Base-by-base conservation (phyloP, 169 alveolate genomes). In the Cryptosporidium sp. region DNA sequence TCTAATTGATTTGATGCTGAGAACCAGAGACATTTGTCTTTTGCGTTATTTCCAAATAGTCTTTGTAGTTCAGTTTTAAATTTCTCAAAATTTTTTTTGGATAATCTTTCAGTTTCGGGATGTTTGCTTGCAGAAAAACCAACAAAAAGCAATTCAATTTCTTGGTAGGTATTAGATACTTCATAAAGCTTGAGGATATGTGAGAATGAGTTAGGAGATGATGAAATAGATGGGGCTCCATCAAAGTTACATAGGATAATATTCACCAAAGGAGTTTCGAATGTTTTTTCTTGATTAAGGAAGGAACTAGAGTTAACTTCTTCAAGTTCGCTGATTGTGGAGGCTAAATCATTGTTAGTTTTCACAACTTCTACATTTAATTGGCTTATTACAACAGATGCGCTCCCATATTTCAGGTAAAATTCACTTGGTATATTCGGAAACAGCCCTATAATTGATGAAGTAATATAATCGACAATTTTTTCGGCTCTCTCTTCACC, bases 41-140 rank as follows among this genome's bases (percentile, higher is more conserved):
- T 80, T 6, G 67, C 65, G 16, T 10, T 42, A 26, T 65, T 39
- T 10, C 89, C 89, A 42, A 61, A 80, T 29, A 80, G 75, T 60
- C 80, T 80, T 61, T 65, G 67, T 9, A 80, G 33, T 42, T 80
- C 89, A n/a, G 45, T 33, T 48, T 35, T 80, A 4, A 60, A 60
- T 44, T 80, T 80, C 52, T 80, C 89, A 18, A 80, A 80, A 42
- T 62, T 60, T 65, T 80, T 80, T 48, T 80, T 80, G 14, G 89
- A 80, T 6, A 45, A 45, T 45, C 42, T 80, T 65, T 80, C 89
- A 45, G 37, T 62, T 44, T 80, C 89, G n/a, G 31, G 69, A 44
- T 61, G 14, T 44, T 51, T 80, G 26, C 69, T 65, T 12, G 33
- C 52, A 48, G 89, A 80, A 21, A 61, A 61, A 1, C 89, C 89